These are phyloP conservation scores for Calvatia gigantea DNA, from an alignment of 768 basidiomycete genomes.

Conservation along the genomic window DNA sequence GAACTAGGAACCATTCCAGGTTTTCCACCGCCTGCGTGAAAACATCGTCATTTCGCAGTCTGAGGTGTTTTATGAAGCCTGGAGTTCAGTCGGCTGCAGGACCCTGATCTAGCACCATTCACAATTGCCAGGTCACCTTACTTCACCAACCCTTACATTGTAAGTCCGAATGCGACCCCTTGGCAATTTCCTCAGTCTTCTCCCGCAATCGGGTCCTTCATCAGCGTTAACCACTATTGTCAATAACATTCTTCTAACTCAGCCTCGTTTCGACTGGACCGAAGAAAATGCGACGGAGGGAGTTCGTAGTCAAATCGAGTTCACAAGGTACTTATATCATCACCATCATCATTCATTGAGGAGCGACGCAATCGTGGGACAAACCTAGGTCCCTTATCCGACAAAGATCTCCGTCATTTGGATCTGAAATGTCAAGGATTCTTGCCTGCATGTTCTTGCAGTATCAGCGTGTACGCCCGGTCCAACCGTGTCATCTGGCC, in stretches of 20 bases:
- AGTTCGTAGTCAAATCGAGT: constrained; percentile 4
- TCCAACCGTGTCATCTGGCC: constrained; percentile 40
- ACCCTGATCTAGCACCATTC: background rate
- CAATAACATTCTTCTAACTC: background rate
- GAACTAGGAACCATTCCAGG: background rate
- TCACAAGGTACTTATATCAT: constrained; percentile 4
- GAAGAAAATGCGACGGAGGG: background rate
- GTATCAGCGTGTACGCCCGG: constrained; percentile 32
- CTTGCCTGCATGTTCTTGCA: constrained; percentile 35
- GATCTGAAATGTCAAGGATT: constrained; percentile 39
- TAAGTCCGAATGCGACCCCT: background rate
- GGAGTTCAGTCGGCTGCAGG: too few species aligned
- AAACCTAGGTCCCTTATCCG: constrained; percentile 30
- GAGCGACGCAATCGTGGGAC: constrained; percentile 45
- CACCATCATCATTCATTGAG: constrained; percentile 10
- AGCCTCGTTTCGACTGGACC: background rate
- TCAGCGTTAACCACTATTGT: background rate
- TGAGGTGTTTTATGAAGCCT: background rate
- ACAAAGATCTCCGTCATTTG: constrained; percentile 29
- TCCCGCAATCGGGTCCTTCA: background rate
- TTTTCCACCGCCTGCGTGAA: background rate
- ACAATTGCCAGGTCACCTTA: background rate
- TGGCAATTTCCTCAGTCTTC: background rate
- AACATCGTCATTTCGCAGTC: background rate
- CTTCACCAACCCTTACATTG: background rate